Evolutionary conservation across 1,284 basidiomycete species (phyloP).

Genomic region (Lentinus polychrous): DNA sequence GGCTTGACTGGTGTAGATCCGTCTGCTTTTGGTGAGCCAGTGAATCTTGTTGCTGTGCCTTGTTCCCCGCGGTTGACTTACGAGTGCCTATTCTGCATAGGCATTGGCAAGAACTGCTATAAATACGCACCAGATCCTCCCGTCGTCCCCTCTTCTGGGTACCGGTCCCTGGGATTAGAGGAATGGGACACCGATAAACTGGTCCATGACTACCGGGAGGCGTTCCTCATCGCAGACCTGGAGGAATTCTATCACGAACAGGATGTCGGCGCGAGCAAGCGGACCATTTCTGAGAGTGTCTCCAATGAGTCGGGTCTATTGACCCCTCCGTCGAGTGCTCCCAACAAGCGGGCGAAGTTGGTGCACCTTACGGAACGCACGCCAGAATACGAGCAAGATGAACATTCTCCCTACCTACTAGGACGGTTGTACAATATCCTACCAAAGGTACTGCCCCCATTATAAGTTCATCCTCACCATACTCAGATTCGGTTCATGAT

Average conservation of each 20-base stretch:
- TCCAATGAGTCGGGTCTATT: neutral
- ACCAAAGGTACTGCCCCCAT: neutral
- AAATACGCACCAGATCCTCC: neutral
- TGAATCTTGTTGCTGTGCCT: neutral
- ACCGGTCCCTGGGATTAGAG: too few relatives aligned
- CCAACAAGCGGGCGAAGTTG: neutral
- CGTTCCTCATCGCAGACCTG: neutral
- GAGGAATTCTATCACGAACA: conserved; percentile 1
- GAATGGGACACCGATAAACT: neutral
- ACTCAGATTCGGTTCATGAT: neutral
- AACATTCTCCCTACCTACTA: neutral
- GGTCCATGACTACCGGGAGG: neutral
- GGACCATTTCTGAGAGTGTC: neutral
- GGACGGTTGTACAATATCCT: neutral
- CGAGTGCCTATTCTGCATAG: neutral
- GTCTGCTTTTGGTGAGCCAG: neutral
- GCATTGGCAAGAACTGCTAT: neutral
- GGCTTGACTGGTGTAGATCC: neutral
- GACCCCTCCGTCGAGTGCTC: neutral
- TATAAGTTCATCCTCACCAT: neutral
- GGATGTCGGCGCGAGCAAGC: neutral
- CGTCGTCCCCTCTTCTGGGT: neutral
- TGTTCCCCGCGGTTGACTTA: neutral
- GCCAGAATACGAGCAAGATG: neutral
- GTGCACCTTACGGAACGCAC: neutral